Evolutionary conservation across 768 basidiomycete species (phyloP), one percentile per base, ranked within the genome.

Genomic region (Strobilomyces echinocephalus): DNA sequence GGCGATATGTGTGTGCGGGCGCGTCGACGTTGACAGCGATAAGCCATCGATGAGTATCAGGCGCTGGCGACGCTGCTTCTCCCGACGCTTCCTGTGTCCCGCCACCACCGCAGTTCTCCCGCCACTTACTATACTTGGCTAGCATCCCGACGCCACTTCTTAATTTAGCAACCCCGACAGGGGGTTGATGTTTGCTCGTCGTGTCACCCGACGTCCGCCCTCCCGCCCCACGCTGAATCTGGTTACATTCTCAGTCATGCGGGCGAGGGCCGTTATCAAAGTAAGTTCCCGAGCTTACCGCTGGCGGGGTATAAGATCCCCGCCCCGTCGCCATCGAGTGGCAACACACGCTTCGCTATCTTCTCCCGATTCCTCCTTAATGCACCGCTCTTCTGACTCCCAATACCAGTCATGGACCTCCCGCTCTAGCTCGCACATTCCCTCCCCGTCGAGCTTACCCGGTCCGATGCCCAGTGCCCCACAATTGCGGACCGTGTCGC

Each of bases 281-380:
- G 53, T 57, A 60, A 62, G 58, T 65, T 67, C 45, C 59, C 59
- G 65, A 54, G 14, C 46, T 2, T 40, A 46, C 56, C 15, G 16
- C 35, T 31, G 35, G 54, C 51, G 53, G 56, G 58, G 53, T 71
- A 70, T 69, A 71, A 69, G 62, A 66, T 2, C 35, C 46, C 56
- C 53, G 50, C 49, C 33, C 36, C 40, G 39, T 2, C 33, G 45
- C 36, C 30, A 48, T 58, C 52, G 57, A 62, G 59, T 60, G 61
- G 4, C 63, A 69, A 18, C 61, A 55, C 6, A 18, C 38, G 12
- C 53, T 26, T 34, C 43, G 8, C n/a, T 9, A 26, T 45, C 35
- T 33, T 46, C 55, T 35, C 49, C 51, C 43, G 42, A 41, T 45
- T 3, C 18, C 57, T 30, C 18, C n/a, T 12, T 38, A 31, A 71